Percentiles rank a stretch among this genome's conserved stretches.
Conservation (phyloP, 2,329 filamentous ascomycete genomes). For the Cryoendolithus antarcticus region DNA sequence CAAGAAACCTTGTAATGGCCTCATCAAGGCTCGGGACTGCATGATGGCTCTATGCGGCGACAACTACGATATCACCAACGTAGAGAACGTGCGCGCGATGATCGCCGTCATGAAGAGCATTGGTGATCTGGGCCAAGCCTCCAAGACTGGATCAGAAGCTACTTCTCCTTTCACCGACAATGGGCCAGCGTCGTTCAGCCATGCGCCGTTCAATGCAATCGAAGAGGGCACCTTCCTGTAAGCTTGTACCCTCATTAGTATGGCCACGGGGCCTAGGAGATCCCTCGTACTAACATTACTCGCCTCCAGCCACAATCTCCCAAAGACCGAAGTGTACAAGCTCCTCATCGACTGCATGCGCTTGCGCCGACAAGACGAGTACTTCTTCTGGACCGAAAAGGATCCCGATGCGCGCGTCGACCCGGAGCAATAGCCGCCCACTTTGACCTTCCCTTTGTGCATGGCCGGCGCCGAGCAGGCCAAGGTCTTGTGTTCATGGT, state of each 20-base stretch:
- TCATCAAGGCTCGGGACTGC: too few species aligned
- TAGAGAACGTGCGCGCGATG: too few species aligned
- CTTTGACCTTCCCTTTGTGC: slow-evolving; percentile 6
- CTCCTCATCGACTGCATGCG: slow-evolving; percentile 14
- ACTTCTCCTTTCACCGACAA: too few species aligned
- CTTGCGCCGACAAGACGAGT: slow-evolving; percentile 10
- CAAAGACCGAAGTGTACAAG: slow-evolving; percentile 11
- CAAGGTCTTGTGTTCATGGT: slow-evolving; percentile 9
- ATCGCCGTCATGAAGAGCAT: too few species aligned
- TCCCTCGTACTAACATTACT: too few species aligned
- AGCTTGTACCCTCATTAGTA: too few species aligned
- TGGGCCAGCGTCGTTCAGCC: too few species aligned
- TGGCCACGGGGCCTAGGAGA: too few species aligned
- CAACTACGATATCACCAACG: too few species aligned
- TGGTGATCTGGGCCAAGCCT: too few species aligned
- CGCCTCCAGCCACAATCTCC: slow-evolving; percentile 10
- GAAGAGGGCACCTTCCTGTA: slow-evolving; percentile 10
- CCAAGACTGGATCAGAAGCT: too few species aligned
- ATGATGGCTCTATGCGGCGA: too few species aligned
- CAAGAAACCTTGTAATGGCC: slow-evolving; percentile 19
- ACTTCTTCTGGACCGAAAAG: slow-evolving; percentile 6
- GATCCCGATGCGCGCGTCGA: slow-evolving; percentile 8
- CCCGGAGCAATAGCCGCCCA: slow-evolving; percentile 4
- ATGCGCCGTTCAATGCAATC: slow-evolving; percentile 9
- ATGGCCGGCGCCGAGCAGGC: slow-evolving; percentile 5